phyloP scores from a whole-genome alignment of 495 filamentous ascomycete species.

The Penicillium pulvis region DNA sequence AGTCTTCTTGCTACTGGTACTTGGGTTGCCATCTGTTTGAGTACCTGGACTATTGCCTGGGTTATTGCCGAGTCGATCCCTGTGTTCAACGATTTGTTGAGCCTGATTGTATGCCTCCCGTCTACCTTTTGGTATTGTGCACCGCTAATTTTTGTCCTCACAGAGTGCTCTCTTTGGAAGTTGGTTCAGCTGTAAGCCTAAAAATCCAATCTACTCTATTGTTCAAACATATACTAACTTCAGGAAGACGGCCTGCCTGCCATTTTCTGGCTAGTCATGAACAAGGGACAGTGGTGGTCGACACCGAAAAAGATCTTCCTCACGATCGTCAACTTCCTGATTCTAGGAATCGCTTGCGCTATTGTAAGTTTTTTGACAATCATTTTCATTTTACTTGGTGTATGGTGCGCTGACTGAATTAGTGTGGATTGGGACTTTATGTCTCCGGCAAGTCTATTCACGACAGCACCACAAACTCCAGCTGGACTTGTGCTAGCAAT shows the following conservation, averaged over 20 bases:
- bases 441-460: slow-evolving; percentile 41
- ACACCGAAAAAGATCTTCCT: slow-evolving; percentile 47
- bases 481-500: slow-evolving; percentile 39
- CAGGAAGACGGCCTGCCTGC: slow-evolving; percentile 34
- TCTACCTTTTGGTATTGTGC: too few relatives aligned
- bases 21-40: slow-evolving; percentile 61
- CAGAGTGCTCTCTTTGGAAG: slow-evolving; percentile 36
- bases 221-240: slow-evolving; percentile 11
- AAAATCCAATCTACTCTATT: background rate
- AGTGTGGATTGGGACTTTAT: slow-evolving; percentile 43
- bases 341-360: slow-evolving; percentile 52
- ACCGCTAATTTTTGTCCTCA: slow-evolving; percentile 12
- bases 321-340: slow-evolving; percentile 48
- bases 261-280: slow-evolving; percentile 50
- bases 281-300: slow-evolving; percentile 49
- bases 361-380: slow-evolving; percentile 27
- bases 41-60: slow-evolving; percentile 63
- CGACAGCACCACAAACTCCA: slow-evolving; percentile 31
- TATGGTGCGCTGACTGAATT: slow-evolving; percentile 6
- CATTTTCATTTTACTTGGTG: background rate
- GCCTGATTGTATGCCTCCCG: slow-evolving; percentile 28
- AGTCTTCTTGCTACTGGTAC: slow-evolving; percentile 46
- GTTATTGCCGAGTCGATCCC: slow-evolving; percentile 71
- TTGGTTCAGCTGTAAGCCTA: slow-evolving; percentile 42
- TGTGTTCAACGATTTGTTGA: slow-evolving; percentile 65